phyloP scores from a whole-genome alignment of 2,329 filamentous ascomycete species.

The Fusarium tricinctum region DNA sequence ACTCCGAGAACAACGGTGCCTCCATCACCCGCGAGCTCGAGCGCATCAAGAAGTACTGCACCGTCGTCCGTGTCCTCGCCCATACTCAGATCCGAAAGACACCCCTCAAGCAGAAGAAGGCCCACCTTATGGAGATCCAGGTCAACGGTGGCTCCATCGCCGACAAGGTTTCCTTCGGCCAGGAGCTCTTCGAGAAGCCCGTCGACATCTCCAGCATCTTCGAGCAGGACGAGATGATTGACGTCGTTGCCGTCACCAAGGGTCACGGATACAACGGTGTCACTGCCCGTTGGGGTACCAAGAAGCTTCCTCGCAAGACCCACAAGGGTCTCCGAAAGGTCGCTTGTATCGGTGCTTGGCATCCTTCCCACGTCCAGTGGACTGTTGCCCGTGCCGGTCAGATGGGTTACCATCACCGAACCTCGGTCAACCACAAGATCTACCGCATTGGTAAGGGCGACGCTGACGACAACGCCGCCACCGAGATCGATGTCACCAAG shows the following conservation, averaged over 20 bases:
- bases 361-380: slow-evolving; percentile 99
- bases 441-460: slow-evolving; percentile 97
- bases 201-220: slow-evolving; percentile 94
- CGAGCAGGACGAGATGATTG: slow-evolving; percentile 99
- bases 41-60: slow-evolving; percentile 99
- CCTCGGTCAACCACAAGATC: slow-evolving; percentile 99
- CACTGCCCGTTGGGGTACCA: slow-evolving; percentile 98
- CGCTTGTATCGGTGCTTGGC: slow-evolving; percentile 99
- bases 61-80: slow-evolving; percentile 97
- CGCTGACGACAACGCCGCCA: slow-evolving; percentile 92
- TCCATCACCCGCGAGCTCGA: slow-evolving; percentile 97
- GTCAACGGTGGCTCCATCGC: slow-evolving; percentile 96
- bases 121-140: slow-evolving; percentile 99
- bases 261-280: slow-evolving; percentile 99
- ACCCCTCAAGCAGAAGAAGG: slow-evolving; percentile 99
- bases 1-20: slow-evolving; percentile 91
- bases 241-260: slow-evolving; percentile 99
- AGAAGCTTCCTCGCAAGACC: slow-evolving; percentile 99
- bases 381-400: slow-evolving; percentile 99
- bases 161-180: slow-evolving; percentile 97
- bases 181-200: slow-evolving; percentile 99
- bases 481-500: slow-evolving; percentile 97
- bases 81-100: slow-evolving; percentile 99
- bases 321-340: slow-evolving; percentile 99
- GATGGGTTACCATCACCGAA: slow-evolving; percentile 99